Base-by-base conservation (phyloP, 2,329 filamentous ascomycete genomes). In the Aspergillus proliferans region DNA sequence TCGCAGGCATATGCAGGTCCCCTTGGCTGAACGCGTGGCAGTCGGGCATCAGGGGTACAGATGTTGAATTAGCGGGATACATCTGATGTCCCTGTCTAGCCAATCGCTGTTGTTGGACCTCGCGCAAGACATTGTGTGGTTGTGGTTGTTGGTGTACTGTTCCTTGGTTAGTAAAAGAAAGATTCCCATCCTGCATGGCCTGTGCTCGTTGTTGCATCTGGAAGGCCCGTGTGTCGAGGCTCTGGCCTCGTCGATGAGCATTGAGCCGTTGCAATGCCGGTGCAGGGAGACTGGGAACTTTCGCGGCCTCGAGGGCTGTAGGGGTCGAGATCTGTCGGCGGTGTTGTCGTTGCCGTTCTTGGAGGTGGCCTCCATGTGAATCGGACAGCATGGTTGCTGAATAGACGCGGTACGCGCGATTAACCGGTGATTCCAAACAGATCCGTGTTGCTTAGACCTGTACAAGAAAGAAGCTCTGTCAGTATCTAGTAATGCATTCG, bases 321-420 rank as follows among this genome's bases (percentile, higher is more conserved):
- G 88, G 87, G 66, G 87, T 92, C 64, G 90, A 95, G 65, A 88
- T 85, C 77, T 95, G 89, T 75, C 90, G 86, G 71, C 88, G 82
- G 75, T 95, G 89, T 73, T 83, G 80, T 74, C 82, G 82, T 70
- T 84, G 82, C 71, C 84, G 84, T 72, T 80, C 80, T 69, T 88
- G 84, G 76, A 88, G 82, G 77, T 78, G 83, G 74, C 79, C 82
- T 19, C 38, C 38, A 66, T 81, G 77, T 69, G 82, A 77, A 76
- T 85, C 84, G 75, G 86, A 87, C 84, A 90, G 84, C 87, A 91
- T 91, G 74, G 77, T 81, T 48, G 54, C 50, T 51, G 47, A 48
- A 51, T 51, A 47, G 48, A 50, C 51, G 26, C 26, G 26, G 26
- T 30, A 30, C 26, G 26, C 43, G 44, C 38, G 46, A 42, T 78